phyloP scores from a whole-genome alignment of 139 green algal genomes.

The Closterium sp. region DNA sequence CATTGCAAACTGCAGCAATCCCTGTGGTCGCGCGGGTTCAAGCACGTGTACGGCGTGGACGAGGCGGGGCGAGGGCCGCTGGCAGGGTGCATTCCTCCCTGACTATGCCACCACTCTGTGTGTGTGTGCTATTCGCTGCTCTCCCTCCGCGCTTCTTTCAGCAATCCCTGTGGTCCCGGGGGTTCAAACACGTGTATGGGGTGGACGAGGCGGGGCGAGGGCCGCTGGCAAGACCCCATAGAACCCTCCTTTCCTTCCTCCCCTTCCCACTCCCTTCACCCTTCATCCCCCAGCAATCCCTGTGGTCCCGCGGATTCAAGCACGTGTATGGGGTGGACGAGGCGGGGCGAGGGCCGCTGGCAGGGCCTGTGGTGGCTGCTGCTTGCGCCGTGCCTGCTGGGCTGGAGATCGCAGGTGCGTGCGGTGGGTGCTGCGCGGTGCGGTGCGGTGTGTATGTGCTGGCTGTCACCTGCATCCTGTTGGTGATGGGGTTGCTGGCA shows the following conservation, averaged over 20 bases:
- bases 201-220: slow-evolving; percentile 86
- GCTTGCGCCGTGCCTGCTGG: slow-evolving; percentile 48
- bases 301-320: slow-evolving; percentile 33
- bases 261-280: neutral
- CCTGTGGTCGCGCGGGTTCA: neutral
- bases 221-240: slow-evolving; percentile 83
- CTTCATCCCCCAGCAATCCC: slow-evolving; percentile 7
- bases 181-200: slow-evolving; percentile 40
- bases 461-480: too few relatives aligned
- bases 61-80: neutral
- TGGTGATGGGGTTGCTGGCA: slow-evolving; percentile 61
- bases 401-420: slow-evolving; percentile 55
- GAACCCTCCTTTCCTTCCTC: too few relatives aligned
- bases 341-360: slow-evolving; percentile 81
- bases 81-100: slow-evolving; percentile 68
- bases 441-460: too few relatives aligned
- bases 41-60: neutral
- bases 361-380: slow-evolving; percentile 83
- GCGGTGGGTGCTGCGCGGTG: slow-evolving; percentile 16
- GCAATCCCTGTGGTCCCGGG: slow-evolving; percentile 30
- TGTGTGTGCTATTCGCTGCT: too few relatives aligned
- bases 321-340: slow-evolving; percentile 72
- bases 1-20: too few relatives aligned
- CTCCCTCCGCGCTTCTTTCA: neutral
- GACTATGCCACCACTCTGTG: too few relatives aligned